These are phyloP conservation scores for Prunus armeniaca DNA, from an alignment of 306 rosid species.

Conservation along the genomic window DNA sequence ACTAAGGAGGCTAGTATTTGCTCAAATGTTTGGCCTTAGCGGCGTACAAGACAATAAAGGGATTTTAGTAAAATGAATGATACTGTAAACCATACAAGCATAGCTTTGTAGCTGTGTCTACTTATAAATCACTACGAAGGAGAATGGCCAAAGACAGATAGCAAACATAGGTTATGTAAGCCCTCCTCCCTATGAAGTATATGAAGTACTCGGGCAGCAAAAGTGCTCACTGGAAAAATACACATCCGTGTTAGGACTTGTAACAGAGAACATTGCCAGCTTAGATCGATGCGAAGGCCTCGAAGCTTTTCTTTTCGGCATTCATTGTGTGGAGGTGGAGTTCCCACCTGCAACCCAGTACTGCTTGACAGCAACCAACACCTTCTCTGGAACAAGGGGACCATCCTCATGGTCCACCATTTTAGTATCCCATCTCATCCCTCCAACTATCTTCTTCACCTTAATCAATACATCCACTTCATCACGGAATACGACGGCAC, in stretches of 20 bases:
- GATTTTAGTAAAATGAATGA: conserved; percentile 14
- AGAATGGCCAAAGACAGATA: conserved; percentile 17
- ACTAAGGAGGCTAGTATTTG: background rate
- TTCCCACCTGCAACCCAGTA: conserved; percentile 83
- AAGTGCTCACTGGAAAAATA: conserved; percentile 35
- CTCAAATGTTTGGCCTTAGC: background rate
- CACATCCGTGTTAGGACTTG: conserved; percentile 23
- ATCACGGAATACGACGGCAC: conserved; percentile 85
- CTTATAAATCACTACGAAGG: conserved; percentile 21
- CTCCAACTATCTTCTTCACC: conserved; percentile 75
- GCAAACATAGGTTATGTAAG: conserved; percentile 19
- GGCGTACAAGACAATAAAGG: background rate
- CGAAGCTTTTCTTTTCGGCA: conserved; percentile 12
- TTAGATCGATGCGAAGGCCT: conserved; percentile 9
- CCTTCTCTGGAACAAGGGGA: conserved; percentile 87
- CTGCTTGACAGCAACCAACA: conserved; percentile 87
- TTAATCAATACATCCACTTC: conserved; percentile 66
- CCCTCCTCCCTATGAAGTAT: conserved; percentile 14
- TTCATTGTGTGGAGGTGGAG: conserved; percentile 53
- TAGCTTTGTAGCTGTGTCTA: conserved; percentile 18
- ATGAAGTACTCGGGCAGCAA: conserved; percentile 23
- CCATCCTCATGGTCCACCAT: conserved; percentile 97
- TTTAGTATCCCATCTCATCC: conserved; percentile 91
- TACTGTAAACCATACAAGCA: conserved; percentile 27
- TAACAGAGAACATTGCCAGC: conserved; percentile 22